Evolutionary conservation across 2,329 filamentous ascomycete species (phyloP), one percentile per base, ranked within the genome.

Genomic region (Pseudogymnoascus sp.): DNA sequence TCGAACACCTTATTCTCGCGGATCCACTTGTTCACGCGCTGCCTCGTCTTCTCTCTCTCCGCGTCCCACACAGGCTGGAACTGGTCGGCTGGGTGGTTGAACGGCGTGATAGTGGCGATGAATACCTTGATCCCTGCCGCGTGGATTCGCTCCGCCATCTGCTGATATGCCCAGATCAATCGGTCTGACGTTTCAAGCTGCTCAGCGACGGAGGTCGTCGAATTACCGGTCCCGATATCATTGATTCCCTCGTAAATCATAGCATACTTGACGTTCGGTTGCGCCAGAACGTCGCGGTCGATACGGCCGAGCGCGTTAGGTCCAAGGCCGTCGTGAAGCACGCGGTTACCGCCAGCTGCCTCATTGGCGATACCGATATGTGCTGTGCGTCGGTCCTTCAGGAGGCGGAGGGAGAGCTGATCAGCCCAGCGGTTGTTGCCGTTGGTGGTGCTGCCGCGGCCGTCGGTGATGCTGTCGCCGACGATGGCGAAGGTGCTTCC

Each of bases 391-490:
- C 70, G 63, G 62, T 76, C 67, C 63, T 76, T 60, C 69, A 80
- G 76, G 70, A 85, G 69, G 54, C 78, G 77, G 8, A 72, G 69
- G 23, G 81, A 75, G 6, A 86, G 75, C 7, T 78, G 70, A 66
- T 81, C 78, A 7, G 79, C 77, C 79, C 79, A 81, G 51, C 75
- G 79, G 63, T 85, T 79, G 73, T 88, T 87, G 21, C 71, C 75
- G 73, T 88, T 81, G 16, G 81, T 83, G 31, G 81, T 83, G 65
- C 80, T 85, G 48, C 84, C 84, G 25, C 84, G 79, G 10, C 86
- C 86, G 70, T 89, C 86, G 3, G 85, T 88, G 70, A 89, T 86
- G 69, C 81, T 85, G 73, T 89, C 86, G n/a, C 86, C 86, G 1
- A 89, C 76, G 23, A 89, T 79, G 19, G 78, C 80, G 36, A 88